Conservation (phyloP, 164 flowering plant species). For the Dillenia turbinata region DNA sequence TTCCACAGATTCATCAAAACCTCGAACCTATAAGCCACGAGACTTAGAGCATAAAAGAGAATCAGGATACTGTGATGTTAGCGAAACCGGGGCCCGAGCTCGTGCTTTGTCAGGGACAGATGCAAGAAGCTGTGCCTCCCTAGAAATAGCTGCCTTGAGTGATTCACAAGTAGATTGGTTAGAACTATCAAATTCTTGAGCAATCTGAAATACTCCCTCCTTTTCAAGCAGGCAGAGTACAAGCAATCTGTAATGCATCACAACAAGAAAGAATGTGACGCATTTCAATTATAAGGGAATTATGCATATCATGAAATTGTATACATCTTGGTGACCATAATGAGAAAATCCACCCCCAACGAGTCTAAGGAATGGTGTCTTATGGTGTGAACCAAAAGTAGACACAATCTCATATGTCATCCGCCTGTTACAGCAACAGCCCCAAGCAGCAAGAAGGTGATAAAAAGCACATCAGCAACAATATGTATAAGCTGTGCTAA, state of each 20-base stretch:
- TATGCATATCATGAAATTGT: background rate
- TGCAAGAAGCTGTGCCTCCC: conserved; percentile 65
- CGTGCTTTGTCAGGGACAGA: conserved; percentile 91
- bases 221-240: conserved; percentile 74
- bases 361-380: too few relatives aligned
- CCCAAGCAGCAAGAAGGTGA: too few relatives aligned
- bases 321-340: background rate
- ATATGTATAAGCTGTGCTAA: too few relatives aligned
- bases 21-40: background rate
- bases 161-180: conserved; percentile 12
- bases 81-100: conserved; percentile 46
- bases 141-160: conserved; percentile 38
- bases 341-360: too few relatives aligned
- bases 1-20: background rate
- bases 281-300: background rate
- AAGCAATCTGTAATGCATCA: conserved; percentile 48
- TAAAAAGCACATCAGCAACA: too few relatives aligned
- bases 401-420: background rate
- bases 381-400: background rate
- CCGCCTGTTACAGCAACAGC: too few relatives aligned
- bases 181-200: conserved; percentile 46
- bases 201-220: conserved; percentile 52
- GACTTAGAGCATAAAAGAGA: conserved; percentile 1
- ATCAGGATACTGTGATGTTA: conserved; percentile 90
- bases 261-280: background rate